Base-by-base conservation (phyloP, 2,329 filamentous ascomycete species). In the Paecilomyces dactylethromorphus region DNA sequence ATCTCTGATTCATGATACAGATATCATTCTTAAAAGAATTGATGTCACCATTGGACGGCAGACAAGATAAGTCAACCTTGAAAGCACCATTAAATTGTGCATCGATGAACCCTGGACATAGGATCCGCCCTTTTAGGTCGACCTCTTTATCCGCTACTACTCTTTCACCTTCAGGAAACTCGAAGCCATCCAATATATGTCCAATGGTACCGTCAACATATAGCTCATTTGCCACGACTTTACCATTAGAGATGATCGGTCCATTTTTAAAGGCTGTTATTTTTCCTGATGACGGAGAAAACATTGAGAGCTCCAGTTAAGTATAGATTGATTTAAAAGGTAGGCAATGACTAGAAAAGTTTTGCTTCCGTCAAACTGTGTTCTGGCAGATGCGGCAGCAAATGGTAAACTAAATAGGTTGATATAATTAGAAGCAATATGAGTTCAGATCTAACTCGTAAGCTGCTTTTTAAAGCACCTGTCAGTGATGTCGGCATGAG, bases 21-120 rank as follows among this genome's bases (percentile, higher is more conserved):
- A 60, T 54, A 26, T 60, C 53, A 31, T 62, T 56, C 24, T 62
- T 45, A 26, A 58, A 63, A 15, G 49, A 13, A 22, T 50, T 31
- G 6, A 18, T 52, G 10, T 32, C 21, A 21, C 58, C 54, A 4
- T 51, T 24, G 32, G 62, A 26, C 11, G 35, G 50, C 24, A 59
- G 58, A 12, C 86, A 85, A 2, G 60, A 60, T 52, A 63, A 62
- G 52, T 63, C 62, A 12, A 62, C 62, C 7, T 60, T 60, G 53
- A 62, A 63, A 45, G 62, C 60, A 12, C 62, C 62, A 33, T 63
- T 63, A 12, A 63, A 56, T 32, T 62, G 62, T 32, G 62, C 49
- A 29, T 62, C 60, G 15, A 63, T 59, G 45, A 63, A 63, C 3
- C 62, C 62, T 2, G 62, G 60, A 10, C 56, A 56, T 24, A 63